These are phyloP conservation scores for Boletus pseudopeckii DNA, from an alignment of 768 basidiomycete genomes.

Conservation along the genomic window DNA sequence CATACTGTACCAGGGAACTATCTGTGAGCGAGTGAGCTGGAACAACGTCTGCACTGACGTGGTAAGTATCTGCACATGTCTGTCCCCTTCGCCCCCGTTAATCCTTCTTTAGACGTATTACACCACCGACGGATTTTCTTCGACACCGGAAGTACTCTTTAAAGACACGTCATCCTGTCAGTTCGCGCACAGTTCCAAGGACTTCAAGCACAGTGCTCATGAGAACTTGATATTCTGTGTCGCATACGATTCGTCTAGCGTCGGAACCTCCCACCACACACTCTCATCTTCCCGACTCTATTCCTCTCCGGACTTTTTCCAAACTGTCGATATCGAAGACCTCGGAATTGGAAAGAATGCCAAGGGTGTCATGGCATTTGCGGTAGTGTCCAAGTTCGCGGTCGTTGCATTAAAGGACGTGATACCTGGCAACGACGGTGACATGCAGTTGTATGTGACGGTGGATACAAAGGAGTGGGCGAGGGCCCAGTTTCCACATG, in stretches of 20 bases:
- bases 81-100: constrained; percentile 1
- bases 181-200: constrained; percentile 84
- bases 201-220: constrained; percentile 77
- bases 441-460: constrained; percentile 85
- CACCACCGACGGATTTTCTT: constrained; percentile 79
- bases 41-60: constrained; percentile 64
- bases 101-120: constrained; percentile 68
- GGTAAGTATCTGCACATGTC: constrained; percentile 35
- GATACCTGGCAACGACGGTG: constrained; percentile 48
- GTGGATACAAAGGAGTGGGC: constrained; percentile 84
- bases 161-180: constrained; percentile 73
- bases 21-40: constrained; percentile 57
- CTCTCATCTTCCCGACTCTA: constrained; percentile 68
- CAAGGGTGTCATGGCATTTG: constrained; percentile 87
- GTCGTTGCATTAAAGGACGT: constrained; percentile 85
- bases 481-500: constrained; percentile 90
- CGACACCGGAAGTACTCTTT: constrained; percentile 56
- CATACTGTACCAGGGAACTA: constrained; percentile 76
- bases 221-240: constrained; percentile 84
- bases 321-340: constrained; percentile 63
- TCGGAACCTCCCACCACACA: constrained; percentile 36
- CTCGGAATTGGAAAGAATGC: constrained; percentile 84
- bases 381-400: constrained; percentile 89
- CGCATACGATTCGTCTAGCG: constrained; percentile 65
- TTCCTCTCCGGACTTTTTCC: constrained; percentile 84